Evolutionary conservation across 2,329 filamentous ascomycete species (phyloP).

Genomic region (Alternaria postmessia): DNA sequence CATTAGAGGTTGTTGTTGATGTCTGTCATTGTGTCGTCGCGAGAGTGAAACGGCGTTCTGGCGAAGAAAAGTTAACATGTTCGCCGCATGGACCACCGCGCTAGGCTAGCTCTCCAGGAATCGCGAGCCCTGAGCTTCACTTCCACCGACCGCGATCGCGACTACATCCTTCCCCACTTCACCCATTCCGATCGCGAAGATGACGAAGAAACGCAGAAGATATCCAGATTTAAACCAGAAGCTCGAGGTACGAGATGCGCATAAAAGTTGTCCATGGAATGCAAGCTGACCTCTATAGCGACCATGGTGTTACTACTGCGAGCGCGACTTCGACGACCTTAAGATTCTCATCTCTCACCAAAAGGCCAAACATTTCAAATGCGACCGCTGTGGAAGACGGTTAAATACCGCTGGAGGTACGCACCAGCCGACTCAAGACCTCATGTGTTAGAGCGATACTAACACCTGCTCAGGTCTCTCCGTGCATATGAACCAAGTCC

Average conservation of each 20-base stretch:
- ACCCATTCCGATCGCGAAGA: slow-evolving; percentile 14
- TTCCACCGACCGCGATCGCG: slow-evolving; percentile 14
- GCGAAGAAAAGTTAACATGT: slow-evolving; percentile 24
- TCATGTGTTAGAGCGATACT: slow-evolving; percentile 6
- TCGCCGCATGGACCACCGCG: slow-evolving; percentile 21
- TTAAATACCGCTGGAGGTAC: slow-evolving; percentile 93
- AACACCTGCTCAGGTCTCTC: slow-evolving; percentile 72
- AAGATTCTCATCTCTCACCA: slow-evolving; percentile 97
- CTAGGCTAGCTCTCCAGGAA: slow-evolving; percentile 29
- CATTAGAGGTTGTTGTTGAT: slow-evolving; percentile 1
- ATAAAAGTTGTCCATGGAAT: background rate
- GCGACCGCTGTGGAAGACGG: slow-evolving; percentile 85
- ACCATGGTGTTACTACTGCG: slow-evolving; percentile 99
- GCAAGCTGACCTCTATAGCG: slow-evolving; percentile 54
- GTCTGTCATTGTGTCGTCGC: slow-evolving; percentile 11
- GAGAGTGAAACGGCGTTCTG: slow-evolving; percentile 5
- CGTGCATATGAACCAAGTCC: slow-evolving; percentile 98
- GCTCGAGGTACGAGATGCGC: slow-evolving; percentile 57
- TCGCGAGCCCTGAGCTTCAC: slow-evolving; percentile 29
- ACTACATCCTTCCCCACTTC: slow-evolving; percentile 1
- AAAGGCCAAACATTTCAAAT: slow-evolving; percentile 99
- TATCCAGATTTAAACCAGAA: slow-evolving; percentile 89
- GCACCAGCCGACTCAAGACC: slow-evolving; percentile 32
- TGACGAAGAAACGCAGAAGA: slow-evolving; percentile 82
- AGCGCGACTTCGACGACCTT: slow-evolving; percentile 96